Evolutionary conservation across 228 moss, liverwort and hornwort species (phyloP), one percentile per base, ranked within the genome.

Genomic region (Sphagnum fallax): DNA sequence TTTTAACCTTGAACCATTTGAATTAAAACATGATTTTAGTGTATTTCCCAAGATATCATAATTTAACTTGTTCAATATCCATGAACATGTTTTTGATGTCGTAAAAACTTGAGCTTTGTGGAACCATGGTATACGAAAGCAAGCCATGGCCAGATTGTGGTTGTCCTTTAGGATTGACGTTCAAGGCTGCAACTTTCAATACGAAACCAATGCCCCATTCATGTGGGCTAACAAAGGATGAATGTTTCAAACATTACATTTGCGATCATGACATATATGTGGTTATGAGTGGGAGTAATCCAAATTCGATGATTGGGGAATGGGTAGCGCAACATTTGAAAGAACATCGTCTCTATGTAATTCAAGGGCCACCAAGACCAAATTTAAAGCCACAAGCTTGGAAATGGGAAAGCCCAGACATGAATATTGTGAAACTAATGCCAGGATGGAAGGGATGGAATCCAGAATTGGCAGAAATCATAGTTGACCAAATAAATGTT

Each of bases 81-180:
- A 32, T 32, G 32, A 32, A 32, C 32, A 32, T 3, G 32, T 32
- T 32, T 32, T 32, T 32, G 32, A 32, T 32, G 32, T 32, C 0
- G 2, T 32, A 1, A 32, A 32, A 1, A 32, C 2, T 32, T 32
- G 32, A 32, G 32, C 32, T 32, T 32, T 32, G 32, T 51, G 18
- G 48, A 59, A 48, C n/a, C 49, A 69, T 69, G 69, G 69, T 15
- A 49, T 16, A 62, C 0, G 51, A 51, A 6, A 70, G 32, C 32
- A 3, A 70, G 16, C 70, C 70, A 63, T 70, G 70, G 70, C 70
- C 59, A 47, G 70, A 70, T 63, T 70, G 70, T 8, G 62, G 70
- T 51, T 70, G 70, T 48, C 70, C 62, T 4, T 47, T 62, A n/a
- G 51, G 70, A 10, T 63, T 63, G 10, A 61, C 16, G 16, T 62